Evolutionary conservation across 1,284 basidiomycete genomes (phyloP).

Genomic region (Peniophora sp.): DNA sequence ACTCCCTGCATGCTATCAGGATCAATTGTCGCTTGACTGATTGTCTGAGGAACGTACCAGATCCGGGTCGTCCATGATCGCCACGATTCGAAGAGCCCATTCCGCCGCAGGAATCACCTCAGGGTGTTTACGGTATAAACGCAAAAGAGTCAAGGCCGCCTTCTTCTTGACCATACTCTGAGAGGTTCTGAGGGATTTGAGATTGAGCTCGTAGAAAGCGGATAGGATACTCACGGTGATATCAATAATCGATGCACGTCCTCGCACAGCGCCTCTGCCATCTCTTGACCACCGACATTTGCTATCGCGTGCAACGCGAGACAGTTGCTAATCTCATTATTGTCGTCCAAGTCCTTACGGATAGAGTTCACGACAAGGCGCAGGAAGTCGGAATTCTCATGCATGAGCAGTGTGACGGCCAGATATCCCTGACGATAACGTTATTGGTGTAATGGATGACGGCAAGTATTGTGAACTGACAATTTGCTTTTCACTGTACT

Average conservation of each 20-base stretch:
- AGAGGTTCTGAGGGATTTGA: slow-evolving; percentile 64
- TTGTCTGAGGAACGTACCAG: slow-evolving; percentile 44
- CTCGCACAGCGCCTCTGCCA: slow-evolving; percentile 91
- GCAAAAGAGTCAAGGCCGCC: slow-evolving; percentile 88
- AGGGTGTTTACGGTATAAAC: slow-evolving; percentile 94
- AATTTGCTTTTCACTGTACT: slow-evolving; percentile 99
- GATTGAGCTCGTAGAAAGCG: slow-evolving; percentile 3
- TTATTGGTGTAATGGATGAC: slow-evolving; percentile 1
- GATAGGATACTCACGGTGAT: slow-evolving; percentile 66
- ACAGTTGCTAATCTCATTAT: slow-evolving; percentile 94
- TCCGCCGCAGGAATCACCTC: slow-evolving; percentile 89
- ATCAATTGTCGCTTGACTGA: neutral
- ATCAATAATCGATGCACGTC: slow-evolving; percentile 95
- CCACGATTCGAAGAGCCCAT: slow-evolving; percentile 92
- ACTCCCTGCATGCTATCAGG: slow-evolving; percentile 59
- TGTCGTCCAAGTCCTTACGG: slow-evolving; percentile 92
- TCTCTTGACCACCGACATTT: slow-evolving; percentile 95
- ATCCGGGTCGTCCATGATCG: slow-evolving; percentile 91
- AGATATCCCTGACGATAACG: slow-evolving; percentile 75
- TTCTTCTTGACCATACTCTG: slow-evolving; percentile 97
- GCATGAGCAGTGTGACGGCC: slow-evolving; percentile 94
- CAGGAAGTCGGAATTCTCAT: slow-evolving; percentile 96
- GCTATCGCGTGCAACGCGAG: slow-evolving; percentile 97
- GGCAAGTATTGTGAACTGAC: slow-evolving; percentile 32
- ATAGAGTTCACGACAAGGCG: slow-evolving; percentile 97